phyloP scores from a whole-genome alignment of 2,329 filamentous ascomycete species.

The Fusarium circinatum region DNA sequence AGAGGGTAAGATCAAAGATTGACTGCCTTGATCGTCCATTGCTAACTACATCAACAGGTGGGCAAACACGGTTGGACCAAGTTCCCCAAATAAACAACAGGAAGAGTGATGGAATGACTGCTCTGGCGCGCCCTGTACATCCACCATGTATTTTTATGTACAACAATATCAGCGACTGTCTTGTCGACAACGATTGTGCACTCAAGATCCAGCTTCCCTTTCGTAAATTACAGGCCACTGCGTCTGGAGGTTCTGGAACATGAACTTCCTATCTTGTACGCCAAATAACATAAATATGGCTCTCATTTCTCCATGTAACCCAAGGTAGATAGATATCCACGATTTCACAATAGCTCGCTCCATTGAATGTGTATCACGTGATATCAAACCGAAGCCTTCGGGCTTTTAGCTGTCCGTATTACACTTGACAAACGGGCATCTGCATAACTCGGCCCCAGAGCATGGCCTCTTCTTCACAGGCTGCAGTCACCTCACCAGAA shows the following conservation, averaged over 20 bases:
- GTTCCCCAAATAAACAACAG: slow-evolving; percentile 62
- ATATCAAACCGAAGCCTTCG: slow-evolving; percentile 21
- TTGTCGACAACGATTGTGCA: slow-evolving; percentile 12
- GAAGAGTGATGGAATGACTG: slow-evolving; percentile 31
- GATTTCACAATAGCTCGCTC: not conserved
- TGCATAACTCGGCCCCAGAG: not conserved
- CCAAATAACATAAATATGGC: not conserved
- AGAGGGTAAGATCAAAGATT: slow-evolving; percentile 69
- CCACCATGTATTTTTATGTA: slow-evolving; percentile 49
- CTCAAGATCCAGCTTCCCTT: not conserved
- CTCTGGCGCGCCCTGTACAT: slow-evolving; percentile 45
- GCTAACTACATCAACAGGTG: slow-evolving; percentile 57
- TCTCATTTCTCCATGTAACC: not conserved
- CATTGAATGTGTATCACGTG: slow-evolving; percentile 33
- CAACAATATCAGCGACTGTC: slow-evolving; percentile 33
- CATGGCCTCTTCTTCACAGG: slow-evolving; percentile 23
- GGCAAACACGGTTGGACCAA: slow-evolving; percentile 67
- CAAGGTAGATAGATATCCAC: not conserved
- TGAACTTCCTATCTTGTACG: not conserved
- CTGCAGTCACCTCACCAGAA: not conserved
- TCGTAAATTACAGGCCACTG: not conserved
- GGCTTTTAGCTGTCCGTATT: not conserved
- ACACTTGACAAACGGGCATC: not conserved
- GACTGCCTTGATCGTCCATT: slow-evolving; percentile 3
- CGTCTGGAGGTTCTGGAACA: not conserved